These are phyloP conservation scores for Pleurotus pulmonarius DNA, from an alignment of 768 basidiomycete species.

Conservation along the genomic window DNA sequence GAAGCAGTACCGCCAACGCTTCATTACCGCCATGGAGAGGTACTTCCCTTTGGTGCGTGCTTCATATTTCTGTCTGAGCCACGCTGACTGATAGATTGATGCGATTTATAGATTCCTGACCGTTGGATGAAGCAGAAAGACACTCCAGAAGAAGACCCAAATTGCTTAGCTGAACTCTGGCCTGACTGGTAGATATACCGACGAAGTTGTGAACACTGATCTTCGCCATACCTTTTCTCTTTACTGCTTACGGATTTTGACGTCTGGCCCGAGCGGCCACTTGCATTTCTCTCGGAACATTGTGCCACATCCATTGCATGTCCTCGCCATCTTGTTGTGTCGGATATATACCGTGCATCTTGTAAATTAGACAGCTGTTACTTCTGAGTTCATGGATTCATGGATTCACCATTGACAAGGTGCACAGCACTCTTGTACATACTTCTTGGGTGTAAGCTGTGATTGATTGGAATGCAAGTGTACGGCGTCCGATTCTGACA, in stretches of 20 bases:
- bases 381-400: too few species aligned
- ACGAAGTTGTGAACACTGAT: not conserved
- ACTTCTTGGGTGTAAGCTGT: too few species aligned
- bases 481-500: too few species aligned
- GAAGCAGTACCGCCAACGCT: constrained; percentile 87
- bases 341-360: too few species aligned
- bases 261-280: too few species aligned
- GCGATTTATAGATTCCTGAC: constrained; percentile 63
- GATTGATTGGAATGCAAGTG: too few species aligned
- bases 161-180: constrained; percentile 54
- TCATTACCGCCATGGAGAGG: constrained; percentile 84
- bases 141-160: constrained; percentile 69
- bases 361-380: too few species aligned
- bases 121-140: constrained; percentile 90
- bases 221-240: not conserved
- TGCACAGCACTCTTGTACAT: too few species aligned
- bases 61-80: not conserved
- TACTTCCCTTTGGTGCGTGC: constrained; percentile 73
- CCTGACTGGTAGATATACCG: constrained; percentile 51
- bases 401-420: too few species aligned
- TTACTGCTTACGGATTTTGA: not conserved
- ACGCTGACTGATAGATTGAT: not conserved
- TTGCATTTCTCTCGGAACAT: too few species aligned
- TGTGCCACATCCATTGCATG: too few species aligned
- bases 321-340: too few species aligned